These are phyloP conservation scores for Cronartium quercuum DNA, from an alignment of 1,284 basidiomycete species.

Conservation along the genomic window DNA sequence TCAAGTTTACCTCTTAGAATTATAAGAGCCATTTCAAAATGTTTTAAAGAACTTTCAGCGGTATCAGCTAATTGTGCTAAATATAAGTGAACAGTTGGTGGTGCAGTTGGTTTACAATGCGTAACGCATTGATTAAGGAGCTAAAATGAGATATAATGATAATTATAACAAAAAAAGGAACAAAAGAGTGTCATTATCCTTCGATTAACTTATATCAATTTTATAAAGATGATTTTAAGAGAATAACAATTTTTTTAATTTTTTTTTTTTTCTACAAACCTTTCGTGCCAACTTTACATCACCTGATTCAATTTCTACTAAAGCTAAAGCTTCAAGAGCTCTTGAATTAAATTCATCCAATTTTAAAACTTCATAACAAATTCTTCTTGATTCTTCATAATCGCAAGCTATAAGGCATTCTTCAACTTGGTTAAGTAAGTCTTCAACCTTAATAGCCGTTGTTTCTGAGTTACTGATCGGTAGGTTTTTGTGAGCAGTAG, in stretches of 20 bases:
- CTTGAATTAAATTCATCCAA: neutral
- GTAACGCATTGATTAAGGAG: constrained; percentile 27
- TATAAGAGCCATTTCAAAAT: constrained; percentile 74
- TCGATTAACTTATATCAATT: neutral
- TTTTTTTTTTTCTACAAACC: constrained; percentile 57
- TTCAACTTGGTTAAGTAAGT: constrained; percentile 10
- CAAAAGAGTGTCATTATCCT: neutral
- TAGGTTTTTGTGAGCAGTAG: neutral
- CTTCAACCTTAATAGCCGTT: neutral
- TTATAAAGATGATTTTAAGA: neutral
- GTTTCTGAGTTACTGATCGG: neutral
- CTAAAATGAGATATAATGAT: neutral
- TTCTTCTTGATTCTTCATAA: constrained; percentile 8
- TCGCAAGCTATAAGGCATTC: constrained; percentile 19
- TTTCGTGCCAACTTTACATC: constrained; percentile 66
- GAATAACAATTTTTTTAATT: too few species aligned
- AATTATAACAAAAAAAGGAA: neutral
- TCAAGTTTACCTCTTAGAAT: constrained; percentile 64
- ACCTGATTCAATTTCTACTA: constrained; percentile 57
- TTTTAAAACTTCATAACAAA: constrained; percentile 11
- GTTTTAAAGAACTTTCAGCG: constrained; percentile 66
- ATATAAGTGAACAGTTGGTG: constrained; percentile 73
- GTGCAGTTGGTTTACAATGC: constrained; percentile 53
- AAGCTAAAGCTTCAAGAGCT: constrained; percentile 43
- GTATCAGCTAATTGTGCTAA: constrained; percentile 78